Evolutionary conservation across 345 rosid species (phyloP), one percentile per base, ranked within the genome.

Genomic region (Camelina hispida): DNA sequence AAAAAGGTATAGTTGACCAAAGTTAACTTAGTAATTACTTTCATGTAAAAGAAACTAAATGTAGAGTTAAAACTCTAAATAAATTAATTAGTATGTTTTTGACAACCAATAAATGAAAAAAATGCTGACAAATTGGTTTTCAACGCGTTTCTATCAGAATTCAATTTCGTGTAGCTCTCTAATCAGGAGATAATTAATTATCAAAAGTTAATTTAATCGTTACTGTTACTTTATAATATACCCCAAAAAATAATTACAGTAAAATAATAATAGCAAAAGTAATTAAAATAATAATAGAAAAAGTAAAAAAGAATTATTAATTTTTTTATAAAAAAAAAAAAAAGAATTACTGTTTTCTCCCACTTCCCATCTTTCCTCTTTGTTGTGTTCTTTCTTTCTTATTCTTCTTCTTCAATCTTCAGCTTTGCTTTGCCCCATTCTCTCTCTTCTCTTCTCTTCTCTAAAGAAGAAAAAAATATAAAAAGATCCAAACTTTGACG

Each of bases 161-260:
- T 71, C 76, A 77, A 71, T 57, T 28, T 57, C 32, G 56, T 71
- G 76, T 56, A 75, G 73, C 79, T 75, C 79, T 75, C 79, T 75
- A 75, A 75, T 77, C 76, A 77, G 76, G 76, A 56, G 69, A 78
- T 4, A 9, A 67, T 55, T 4, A 9, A 67, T 55, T 40, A 43
- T 71, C 34, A 28, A 23, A 23, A 37, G 32, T 59, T 57, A 71
- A 78, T 58, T 32, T 71, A 71, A 71, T 38, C 63, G 34, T 51
- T 13, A 47, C 52, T 34, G 54, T 69, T 28, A 63, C 16, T 1
- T 12, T 40, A 40, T 28, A 9, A 34, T 28, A 51, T 40, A 14
- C 38, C 30, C 2, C 0, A 38, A 18, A 18, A 9, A 59, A 20
- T 17, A 15, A 7, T 1, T 20, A 20, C 22, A 20, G 22, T 5